These are phyloP conservation scores for Pseudogymnoascus verrucosus DNA, from an alignment of 2,329 filamentous ascomycete species.

Conservation along the genomic window DNA sequence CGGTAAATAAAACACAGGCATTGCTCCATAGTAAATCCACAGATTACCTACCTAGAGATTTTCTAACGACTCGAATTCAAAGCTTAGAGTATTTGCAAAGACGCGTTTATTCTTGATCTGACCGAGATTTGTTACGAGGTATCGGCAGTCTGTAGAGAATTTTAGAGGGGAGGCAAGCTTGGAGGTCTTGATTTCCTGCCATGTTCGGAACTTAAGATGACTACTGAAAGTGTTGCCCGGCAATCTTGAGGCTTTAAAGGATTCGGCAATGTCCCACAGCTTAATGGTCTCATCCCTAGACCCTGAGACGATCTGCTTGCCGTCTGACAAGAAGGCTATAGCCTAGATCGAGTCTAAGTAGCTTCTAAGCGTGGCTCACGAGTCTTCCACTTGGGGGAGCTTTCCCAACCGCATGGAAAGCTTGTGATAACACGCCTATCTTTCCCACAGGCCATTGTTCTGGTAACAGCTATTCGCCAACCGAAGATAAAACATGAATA, in stretches of 20 bases:
- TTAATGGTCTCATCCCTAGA: background rate
- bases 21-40: constrained; percentile 17
- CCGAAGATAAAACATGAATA: background rate
- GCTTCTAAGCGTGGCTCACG: constrained; percentile 10
- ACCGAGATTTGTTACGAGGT: no score
- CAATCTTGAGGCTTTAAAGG: constrained; percentile 1
- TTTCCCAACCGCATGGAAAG: constrained; percentile 14
- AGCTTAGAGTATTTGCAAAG: no score
- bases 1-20: constrained; percentile 14
- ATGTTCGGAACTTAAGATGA: no score
- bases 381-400: constrained; percentile 13
- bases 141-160: no score
- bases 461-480: background rate
- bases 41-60: background rate
- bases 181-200: no score
- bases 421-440: background rate
- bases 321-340: constrained; percentile 15
- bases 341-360: background rate
- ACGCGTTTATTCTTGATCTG: no score
- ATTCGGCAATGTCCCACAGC: constrained; percentile 5
- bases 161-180: no score
- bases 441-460: background rate
- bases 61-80: no score
- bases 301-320: constrained; percentile 13
- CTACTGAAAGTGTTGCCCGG: background rate